Evolutionary conservation across 2,329 filamentous ascomycete species (phyloP).

Genomic region (Sporothrix pseudoabietina): DNA sequence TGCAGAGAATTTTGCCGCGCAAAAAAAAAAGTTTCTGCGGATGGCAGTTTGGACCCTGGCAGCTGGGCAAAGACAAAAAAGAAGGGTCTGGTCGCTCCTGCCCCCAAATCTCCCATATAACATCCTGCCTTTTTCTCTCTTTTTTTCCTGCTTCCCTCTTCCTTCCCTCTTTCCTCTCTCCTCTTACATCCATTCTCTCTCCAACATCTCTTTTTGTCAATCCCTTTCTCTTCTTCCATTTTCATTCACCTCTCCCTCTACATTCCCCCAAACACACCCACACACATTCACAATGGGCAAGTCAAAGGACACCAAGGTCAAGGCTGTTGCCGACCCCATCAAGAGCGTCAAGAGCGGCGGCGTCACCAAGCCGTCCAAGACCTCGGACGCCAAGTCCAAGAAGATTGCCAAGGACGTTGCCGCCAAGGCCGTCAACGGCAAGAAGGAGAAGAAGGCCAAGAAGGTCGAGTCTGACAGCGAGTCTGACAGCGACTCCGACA

Average conservation of each 20-base stretch:
- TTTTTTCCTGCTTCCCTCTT: neutral
- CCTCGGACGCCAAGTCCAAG: conserved; percentile 68
- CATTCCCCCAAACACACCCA: conserved; percentile 23
- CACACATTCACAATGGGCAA: conserved; percentile 61
- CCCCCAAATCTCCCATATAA: conserved; percentile 19
- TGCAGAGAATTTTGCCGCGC: conserved; percentile 35
- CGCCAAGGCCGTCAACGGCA: conserved; percentile 53
- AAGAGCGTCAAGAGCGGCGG: conserved; percentile 65
- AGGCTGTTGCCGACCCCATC: conserved; percentile 53
- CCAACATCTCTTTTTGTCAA: conserved; percentile 17
- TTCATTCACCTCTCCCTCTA: neutral
- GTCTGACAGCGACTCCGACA: conserved; percentile 34
- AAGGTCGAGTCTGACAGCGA: conserved; percentile 42
- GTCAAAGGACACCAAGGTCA: conserved; percentile 63
- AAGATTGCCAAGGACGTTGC: conserved; percentile 63
- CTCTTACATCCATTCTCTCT: conserved; percentile 27
- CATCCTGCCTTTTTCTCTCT: conserved; percentile 17
- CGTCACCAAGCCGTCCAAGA: conserved; percentile 68
- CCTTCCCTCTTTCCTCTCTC: conserved; percentile 18
- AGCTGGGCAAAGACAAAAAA: neutral
- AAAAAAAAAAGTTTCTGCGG: conserved; percentile 35
- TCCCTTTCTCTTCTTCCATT: neutral
- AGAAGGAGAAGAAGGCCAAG: conserved; percentile 52
- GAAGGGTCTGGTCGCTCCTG: conserved; percentile 6
- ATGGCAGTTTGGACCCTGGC: neutral